These are phyloP conservation scores for Inga leiocalycina DNA, from an alignment of 306 rosid species.

Conservation along the genomic window DNA sequence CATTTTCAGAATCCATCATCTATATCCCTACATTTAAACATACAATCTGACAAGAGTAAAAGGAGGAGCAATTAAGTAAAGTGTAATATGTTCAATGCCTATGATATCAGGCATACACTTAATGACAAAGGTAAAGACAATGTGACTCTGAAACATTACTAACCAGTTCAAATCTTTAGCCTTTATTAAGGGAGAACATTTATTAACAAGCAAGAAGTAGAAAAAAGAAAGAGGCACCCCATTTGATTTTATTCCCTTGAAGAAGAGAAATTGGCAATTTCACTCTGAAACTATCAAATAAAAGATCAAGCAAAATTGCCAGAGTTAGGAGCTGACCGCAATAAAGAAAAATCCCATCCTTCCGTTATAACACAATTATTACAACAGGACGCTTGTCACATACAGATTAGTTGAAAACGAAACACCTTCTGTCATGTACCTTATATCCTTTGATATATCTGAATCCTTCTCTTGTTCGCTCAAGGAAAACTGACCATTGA, in stretches of 20 bases:
- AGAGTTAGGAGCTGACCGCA: constrained; percentile 9
- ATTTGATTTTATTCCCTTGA: constrained; percentile 24
- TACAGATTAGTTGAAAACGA: constrained; percentile 20
- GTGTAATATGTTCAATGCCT: not conserved
- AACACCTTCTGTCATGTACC: constrained; percentile 48
- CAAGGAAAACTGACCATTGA: constrained; percentile 31
- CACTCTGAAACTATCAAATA: constrained; percentile 22
- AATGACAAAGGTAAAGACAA: constrained; percentile 17
- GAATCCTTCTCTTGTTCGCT: constrained; percentile 38
- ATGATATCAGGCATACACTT: constrained; percentile 1
- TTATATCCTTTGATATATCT: constrained; percentile 36
- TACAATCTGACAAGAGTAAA: constrained; percentile 10
- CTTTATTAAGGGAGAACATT: not conserved
- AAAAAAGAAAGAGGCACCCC: constrained; percentile 8
- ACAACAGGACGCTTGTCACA: constrained; percentile 3
- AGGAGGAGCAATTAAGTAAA: constrained; percentile 16
- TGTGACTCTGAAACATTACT: not conserved
- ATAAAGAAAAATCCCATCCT: not conserved
- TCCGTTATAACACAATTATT: constrained; percentile 13
- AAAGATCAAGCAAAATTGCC: constrained; percentile 4
- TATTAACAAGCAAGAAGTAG: constrained; percentile 2
- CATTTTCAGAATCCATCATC: constrained; percentile 10
- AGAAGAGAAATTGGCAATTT: constrained; percentile 21
- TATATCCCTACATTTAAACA: not conserved
- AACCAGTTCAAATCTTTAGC: constrained; percentile 4